These are phyloP conservation scores for Nymphaea thermarum DNA, from an alignment of 164 flowering plant genomes.

Conservation along the genomic window DNA sequence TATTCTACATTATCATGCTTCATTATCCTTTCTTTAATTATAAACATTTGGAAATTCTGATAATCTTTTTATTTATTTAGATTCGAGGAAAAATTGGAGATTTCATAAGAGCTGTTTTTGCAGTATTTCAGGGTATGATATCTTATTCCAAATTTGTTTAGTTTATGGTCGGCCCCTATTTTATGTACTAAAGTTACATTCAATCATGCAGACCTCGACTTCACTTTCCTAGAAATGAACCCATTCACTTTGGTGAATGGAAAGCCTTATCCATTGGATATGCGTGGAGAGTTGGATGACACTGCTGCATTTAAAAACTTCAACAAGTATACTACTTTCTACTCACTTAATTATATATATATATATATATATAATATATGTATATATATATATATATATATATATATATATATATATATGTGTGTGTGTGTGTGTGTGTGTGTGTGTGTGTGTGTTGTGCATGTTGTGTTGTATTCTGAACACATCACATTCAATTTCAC, in stretches of 20 bases:
- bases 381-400: neutral
- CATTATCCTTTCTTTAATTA: neutral
- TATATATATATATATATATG: too few species aligned
- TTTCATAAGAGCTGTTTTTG: constrained; percentile 59
- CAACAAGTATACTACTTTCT: constrained; percentile 40
- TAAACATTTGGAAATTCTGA: neutral
- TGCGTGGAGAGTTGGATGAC: constrained; percentile 92
- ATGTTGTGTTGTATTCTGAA: too few species aligned
- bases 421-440: too few species aligned
- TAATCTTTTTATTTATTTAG: constrained; percentile 18
- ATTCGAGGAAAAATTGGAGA: constrained; percentile 63
- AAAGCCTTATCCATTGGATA: constrained; percentile 81
- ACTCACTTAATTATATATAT: neutral
- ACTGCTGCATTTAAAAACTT: constrained; percentile 93
- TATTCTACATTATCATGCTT: neutral
- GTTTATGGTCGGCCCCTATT: neutral
- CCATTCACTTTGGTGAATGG: constrained; percentile 82
- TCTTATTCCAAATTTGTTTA: neutral
- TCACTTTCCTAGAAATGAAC: constrained; percentile 88
- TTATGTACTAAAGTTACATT: neutral
- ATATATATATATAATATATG: too few species aligned
- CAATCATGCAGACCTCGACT: constrained; percentile 60
- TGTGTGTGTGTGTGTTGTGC: too few species aligned
- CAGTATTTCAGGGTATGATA: constrained; percentile 63
- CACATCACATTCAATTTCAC: too few species aligned